A percentile compares a stretch with the other conserved stretches of the same genome.
These are phyloP conservation scores for Colletotrichum plurivorum DNA, from an alignment of 2,329 filamentous ascomycete species.

Conservation along the genomic window DNA sequence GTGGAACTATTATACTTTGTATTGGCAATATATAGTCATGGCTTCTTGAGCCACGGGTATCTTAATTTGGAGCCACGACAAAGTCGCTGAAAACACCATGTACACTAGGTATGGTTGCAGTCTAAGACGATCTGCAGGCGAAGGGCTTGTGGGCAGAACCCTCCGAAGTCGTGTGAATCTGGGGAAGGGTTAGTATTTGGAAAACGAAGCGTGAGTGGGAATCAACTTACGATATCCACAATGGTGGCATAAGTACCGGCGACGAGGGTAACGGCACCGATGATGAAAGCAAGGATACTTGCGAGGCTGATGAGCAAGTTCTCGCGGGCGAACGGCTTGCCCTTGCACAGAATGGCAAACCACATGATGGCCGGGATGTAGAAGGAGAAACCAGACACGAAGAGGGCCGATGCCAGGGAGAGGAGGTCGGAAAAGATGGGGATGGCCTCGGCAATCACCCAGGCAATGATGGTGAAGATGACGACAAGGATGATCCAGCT, in stretches of 20 bases:
- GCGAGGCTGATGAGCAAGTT: conserved; percentile 46
- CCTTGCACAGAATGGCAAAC: conserved; percentile 37
- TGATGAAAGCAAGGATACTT: conserved; percentile 46
- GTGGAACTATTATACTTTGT: no score
- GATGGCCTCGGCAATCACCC: conserved; percentile 80
- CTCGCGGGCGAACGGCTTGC: conserved; percentile 44
- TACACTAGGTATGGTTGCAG: background rate
- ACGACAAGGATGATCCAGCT: conserved; percentile 74
- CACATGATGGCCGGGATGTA: conserved; percentile 41
- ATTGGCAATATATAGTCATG: background rate
- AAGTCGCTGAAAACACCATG: background rate
- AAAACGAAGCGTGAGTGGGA: background rate
- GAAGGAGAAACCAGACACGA: conserved; percentile 61
- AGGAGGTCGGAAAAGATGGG: conserved; percentile 80
- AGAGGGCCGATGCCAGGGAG: conserved; percentile 64
- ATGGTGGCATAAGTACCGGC: conserved; percentile 49
- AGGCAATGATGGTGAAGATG: conserved; percentile 73
- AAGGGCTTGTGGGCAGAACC: conserved; percentile 38
- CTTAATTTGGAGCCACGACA: conserved; percentile 3
- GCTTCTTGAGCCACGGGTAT: conserved; percentile 17
- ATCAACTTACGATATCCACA: conserved; percentile 47
- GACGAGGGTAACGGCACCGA: conserved; percentile 46
- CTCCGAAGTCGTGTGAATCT: conserved; percentile 42
- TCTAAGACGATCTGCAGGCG: conserved; percentile 32
- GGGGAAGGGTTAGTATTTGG: background rate